phyloP scores from a whole-genome alignment of 495 filamentous ascomycete species.

The Xylaria nigripes region DNA sequence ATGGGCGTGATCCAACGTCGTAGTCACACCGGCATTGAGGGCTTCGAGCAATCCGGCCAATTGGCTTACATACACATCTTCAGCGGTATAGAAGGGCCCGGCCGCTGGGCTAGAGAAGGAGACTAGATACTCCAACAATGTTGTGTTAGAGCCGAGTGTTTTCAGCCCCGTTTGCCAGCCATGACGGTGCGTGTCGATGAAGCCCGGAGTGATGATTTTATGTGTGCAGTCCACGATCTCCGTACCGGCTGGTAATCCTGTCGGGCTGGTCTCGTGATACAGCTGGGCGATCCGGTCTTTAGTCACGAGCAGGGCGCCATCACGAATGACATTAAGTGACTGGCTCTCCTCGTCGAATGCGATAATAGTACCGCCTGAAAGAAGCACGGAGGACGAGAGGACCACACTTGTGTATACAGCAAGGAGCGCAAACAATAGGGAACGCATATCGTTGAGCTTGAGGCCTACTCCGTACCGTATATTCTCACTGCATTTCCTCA shows the following conservation, averaged over 20 bases:
- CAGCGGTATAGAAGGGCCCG: constrained; percentile 31
- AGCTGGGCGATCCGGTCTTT: constrained; percentile 34
- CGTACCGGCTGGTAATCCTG: constrained; percentile 8
- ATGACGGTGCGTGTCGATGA: constrained; percentile 54
- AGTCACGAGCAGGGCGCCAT: constrained; percentile 33
- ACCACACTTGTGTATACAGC: not conserved
- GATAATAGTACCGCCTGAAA: constrained; percentile 36
- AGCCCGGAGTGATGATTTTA: constrained; percentile 52
- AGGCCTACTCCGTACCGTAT: too few species aligned
- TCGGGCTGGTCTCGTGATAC: constrained; percentile 14
- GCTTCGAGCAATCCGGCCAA: constrained; percentile 45
- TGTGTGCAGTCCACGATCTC: constrained; percentile 44
- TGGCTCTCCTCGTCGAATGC: constrained; percentile 30
- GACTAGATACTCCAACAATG: constrained; percentile 21
- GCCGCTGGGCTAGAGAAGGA: constrained; percentile 11
- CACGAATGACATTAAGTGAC: constrained; percentile 28
- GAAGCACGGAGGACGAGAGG: constrained; percentile 24
- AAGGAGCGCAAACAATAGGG: not conserved
- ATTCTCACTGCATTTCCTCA: too few species aligned
- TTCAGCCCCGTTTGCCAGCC: constrained; percentile 50
- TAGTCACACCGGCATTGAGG: constrained; percentile 50
- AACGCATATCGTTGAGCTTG: constrained; percentile 1
- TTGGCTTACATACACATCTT: constrained; percentile 48
- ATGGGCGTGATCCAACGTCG: constrained; percentile 50
- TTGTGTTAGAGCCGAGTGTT: constrained; percentile 23